These are phyloP conservation scores for Apiospora malaysiana DNA, from an alignment of 2,329 filamentous ascomycete species.

Conservation along the genomic window DNA sequence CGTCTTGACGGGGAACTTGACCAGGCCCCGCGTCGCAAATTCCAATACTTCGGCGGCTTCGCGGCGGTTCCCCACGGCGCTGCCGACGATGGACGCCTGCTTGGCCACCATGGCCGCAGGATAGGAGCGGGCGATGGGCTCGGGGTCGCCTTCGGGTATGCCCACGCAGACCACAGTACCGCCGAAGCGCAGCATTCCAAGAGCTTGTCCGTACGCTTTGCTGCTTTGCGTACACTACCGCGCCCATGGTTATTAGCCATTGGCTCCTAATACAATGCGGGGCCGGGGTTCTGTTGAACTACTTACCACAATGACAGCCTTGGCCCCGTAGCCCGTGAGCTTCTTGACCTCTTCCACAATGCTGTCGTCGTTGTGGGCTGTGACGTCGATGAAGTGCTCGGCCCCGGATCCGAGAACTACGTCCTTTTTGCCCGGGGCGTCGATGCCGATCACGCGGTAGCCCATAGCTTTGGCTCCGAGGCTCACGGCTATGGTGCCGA, in stretches of 20 bases:
- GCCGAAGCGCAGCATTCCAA: constrained; percentile 53
- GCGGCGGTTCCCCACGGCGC: constrained; percentile 54
- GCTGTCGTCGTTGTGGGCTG: constrained; percentile 50
- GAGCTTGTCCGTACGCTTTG: constrained; percentile 54
- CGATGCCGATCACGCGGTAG: constrained; percentile 69
- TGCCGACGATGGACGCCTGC: constrained; percentile 54
- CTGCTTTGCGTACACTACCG: constrained; percentile 61
- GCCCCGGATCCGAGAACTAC: constrained; percentile 65
- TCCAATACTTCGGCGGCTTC: constrained; percentile 56
- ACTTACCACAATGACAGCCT: constrained; percentile 49
- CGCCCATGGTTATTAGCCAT: background rate
- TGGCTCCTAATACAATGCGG: background rate
- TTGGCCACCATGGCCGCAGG: constrained; percentile 48
- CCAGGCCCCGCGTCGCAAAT: constrained; percentile 52
- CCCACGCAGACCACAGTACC: constrained; percentile 59
- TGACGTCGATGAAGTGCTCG: constrained; percentile 69
- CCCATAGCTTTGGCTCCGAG: constrained; percentile 55
- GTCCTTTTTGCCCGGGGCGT: constrained; percentile 65
- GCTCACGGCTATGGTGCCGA: constrained; percentile 59
- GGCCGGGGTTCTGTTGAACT: background rate
- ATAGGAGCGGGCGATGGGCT: constrained; percentile 50
- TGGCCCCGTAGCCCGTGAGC: constrained; percentile 63
- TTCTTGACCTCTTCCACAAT: constrained; percentile 61
- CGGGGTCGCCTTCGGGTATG: constrained; percentile 51
- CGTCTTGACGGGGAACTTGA: constrained; percentile 50